These are phyloP conservation scores for Nemania sp. DNA, from an alignment of 2,329 filamentous ascomycete species.

Conservation along the genomic window DNA sequence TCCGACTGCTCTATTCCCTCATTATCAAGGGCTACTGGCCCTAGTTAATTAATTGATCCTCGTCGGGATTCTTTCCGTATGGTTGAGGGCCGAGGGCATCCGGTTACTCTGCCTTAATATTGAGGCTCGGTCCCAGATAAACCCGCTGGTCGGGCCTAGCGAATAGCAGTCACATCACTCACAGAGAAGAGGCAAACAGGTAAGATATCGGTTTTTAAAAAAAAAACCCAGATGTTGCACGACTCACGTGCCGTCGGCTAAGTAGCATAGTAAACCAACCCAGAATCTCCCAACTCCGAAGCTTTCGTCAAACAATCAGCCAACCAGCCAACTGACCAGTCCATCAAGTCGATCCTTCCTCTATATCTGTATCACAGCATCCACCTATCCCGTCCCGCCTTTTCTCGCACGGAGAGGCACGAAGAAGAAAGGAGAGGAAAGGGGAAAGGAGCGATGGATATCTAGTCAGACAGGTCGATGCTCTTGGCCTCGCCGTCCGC, in stretches of 20 bases:
- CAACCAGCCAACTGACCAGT: neutral
- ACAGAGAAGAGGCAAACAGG: neutral
- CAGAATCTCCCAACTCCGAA: slow-evolving; percentile 12
- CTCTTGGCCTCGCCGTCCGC: slow-evolving; percentile 67
- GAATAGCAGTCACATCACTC: neutral
- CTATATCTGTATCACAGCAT: no score
- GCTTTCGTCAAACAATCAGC: slow-evolving; percentile 9
- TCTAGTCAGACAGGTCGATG: slow-evolving; percentile 50
- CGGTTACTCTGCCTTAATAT: neutral
- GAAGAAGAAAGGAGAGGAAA: no score
- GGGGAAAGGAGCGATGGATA: no score
- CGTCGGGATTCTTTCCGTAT: neutral
- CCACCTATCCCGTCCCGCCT: no score
- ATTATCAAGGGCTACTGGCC: neutral
- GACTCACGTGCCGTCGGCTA: neutral
- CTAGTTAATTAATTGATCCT: neutral
- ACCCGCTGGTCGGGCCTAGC: neutral
- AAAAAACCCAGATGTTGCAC: neutral
- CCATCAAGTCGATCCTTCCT: no score
- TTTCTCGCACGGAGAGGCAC: no score
- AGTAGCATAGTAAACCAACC: neutral
- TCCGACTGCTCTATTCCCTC: neutral
- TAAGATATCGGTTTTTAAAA: neutral
- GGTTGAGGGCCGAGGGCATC: neutral
- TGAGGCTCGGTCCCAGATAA: neutral